Conservation (phyloP, 2,329 filamentous ascomycete genomes). For the Sphaerulina musiva region DNA sequence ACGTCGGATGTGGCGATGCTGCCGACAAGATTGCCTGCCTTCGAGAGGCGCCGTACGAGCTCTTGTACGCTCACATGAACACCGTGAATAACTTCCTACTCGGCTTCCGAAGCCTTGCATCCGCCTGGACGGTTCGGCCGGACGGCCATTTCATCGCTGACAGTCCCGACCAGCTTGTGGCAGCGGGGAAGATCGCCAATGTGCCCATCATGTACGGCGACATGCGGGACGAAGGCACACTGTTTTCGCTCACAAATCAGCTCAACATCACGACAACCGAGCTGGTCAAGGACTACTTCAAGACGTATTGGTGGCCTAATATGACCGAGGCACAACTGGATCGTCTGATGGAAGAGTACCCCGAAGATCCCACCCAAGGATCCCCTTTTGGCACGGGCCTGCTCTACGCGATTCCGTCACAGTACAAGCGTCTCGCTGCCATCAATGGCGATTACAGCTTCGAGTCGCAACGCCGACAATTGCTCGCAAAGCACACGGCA, state of each 20-base stretch:
- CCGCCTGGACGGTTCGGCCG: conserved; percentile 15
- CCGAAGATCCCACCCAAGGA: conserved; percentile 8
- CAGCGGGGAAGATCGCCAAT: conserved; percentile 29
- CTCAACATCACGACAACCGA: conserved; percentile 18
- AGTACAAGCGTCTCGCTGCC: conserved; percentile 16
- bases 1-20: conserved; percentile 34
- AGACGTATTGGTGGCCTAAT: conserved; percentile 14
- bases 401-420: conserved; percentile 7
- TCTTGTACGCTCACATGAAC: conserved; percentile 11
- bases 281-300: conserved; percentile 18
- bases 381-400: conserved; percentile 11
- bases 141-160: conserved; percentile 15
- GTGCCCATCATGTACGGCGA: conserved; percentile 45
- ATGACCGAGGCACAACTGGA: conserved; percentile 14
- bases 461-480: conserved; percentile 11
- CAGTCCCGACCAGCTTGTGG: conserved; percentile 12
- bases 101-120: conserved; percentile 10
- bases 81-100: conserved; percentile 16
- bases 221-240: conserved; percentile 46
- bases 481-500: conserved; percentile 5
- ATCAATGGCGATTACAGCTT: conserved; percentile 18
- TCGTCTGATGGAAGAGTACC: conserved; percentile 15
- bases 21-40: conserved; percentile 58
- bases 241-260: conserved; percentile 13
- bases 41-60: conserved; percentile 36